Conservation (phyloP, 331 rosid species). For the Quercus lobata region DNA sequence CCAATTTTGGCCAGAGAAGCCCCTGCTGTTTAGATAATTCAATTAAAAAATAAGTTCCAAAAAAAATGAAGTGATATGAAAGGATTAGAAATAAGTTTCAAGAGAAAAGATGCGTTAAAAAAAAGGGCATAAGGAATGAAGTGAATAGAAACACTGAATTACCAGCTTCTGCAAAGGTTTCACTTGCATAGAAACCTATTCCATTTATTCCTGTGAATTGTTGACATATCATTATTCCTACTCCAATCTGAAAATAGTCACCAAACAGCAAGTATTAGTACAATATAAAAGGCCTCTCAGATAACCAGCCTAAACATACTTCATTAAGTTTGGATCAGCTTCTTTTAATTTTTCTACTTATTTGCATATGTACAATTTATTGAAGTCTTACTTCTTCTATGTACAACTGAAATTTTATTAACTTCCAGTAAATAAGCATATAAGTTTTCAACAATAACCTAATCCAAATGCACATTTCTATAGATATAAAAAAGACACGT, state of each 20-base stretch:
- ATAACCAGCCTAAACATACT: background rate
- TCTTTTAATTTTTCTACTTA: too few species aligned
- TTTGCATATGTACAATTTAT: too few species aligned
- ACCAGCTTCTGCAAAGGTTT: constrained; percentile 43
- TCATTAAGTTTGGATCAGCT: too few species aligned
- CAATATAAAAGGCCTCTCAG: background rate
- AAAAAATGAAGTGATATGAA: background rate
- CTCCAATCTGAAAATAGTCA: constrained; percentile 30
- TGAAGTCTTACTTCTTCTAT: too few species aligned
- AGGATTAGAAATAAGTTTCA: background rate
- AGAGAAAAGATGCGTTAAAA: background rate
- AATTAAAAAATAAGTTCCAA: background rate
- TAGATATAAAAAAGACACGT: background rate
- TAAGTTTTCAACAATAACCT: too few species aligned
- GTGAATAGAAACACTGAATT: background rate
- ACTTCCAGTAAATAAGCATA: too few species aligned
- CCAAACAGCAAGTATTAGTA: background rate
- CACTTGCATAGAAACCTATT: constrained; percentile 40
- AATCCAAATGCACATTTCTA: background rate
- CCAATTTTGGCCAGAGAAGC: constrained; percentile 29
- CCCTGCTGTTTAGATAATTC: constrained; percentile 22
- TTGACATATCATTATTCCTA: constrained; percentile 43
- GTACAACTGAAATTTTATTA: too few species aligned
- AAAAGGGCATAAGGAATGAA: background rate
- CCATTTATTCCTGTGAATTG: constrained; percentile 49